phyloP scores from a whole-genome alignment of 139 green algal genomes.

The Tetradesmus obliquus region DNA sequence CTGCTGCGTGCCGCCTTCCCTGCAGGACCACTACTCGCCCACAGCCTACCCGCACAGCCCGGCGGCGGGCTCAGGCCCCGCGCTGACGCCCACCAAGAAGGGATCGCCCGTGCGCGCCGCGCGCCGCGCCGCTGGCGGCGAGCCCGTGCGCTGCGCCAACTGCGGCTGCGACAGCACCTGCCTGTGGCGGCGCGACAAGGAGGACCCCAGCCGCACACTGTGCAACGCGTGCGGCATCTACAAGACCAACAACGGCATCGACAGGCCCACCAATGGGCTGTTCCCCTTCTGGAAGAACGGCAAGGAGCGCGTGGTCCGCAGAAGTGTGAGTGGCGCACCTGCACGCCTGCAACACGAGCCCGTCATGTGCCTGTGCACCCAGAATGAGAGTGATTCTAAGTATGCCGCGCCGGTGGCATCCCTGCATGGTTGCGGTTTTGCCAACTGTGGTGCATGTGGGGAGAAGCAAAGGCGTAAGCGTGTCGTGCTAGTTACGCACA shows the following conservation, averaged over 20 bases:
- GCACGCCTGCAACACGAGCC: no score
- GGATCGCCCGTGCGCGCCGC: not conserved
- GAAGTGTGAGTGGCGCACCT: slow-evolving; percentile 4
- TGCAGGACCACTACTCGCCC: slow-evolving; percentile 19
- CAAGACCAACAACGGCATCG: slow-evolving; percentile 38
- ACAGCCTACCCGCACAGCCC: not conserved
- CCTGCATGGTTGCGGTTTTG: no score
- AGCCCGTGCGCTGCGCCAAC: slow-evolving; percentile 22
- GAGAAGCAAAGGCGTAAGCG: no score
- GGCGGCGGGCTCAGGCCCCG: not conserved
- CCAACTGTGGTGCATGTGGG: no score
- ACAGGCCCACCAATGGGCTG: slow-evolving; percentile 27
- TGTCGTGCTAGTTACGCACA: no score
- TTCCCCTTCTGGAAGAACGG: slow-evolving; percentile 36
- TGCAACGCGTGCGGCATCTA: slow-evolving; percentile 41
- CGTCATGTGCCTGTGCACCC: no score
- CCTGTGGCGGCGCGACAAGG: slow-evolving; percentile 31
- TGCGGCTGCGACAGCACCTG: not conserved
- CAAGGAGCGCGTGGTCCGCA: slow-evolving; percentile 33
- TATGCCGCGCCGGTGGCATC: no score
- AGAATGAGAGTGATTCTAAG: no score
- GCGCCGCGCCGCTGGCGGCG: not conserved
- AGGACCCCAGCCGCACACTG: slow-evolving; percentile 24
- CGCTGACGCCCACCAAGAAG: not conserved
- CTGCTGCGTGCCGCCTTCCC: not conserved